A percentile compares a stretch with the other conserved stretches of the same genome.
These are phyloP conservation scores for Begonia loranthoides DNA, from an alignment of 306 rosid species.

Conservation along the genomic window DNA sequence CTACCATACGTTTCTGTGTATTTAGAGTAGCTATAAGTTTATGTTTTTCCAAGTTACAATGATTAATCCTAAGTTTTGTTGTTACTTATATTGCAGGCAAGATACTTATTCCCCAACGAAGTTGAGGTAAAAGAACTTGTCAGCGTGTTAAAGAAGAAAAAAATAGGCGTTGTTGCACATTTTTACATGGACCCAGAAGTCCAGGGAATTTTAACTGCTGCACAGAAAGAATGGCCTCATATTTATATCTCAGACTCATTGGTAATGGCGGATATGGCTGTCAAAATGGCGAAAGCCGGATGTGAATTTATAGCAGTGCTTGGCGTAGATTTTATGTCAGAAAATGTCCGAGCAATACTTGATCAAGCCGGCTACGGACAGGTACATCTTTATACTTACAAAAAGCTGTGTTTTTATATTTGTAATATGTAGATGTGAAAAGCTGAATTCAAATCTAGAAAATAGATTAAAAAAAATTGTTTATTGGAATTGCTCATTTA, in stretches of 20 bases:
- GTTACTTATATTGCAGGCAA: constrained; percentile 55
- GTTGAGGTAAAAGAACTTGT: constrained; percentile 51
- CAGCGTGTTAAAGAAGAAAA: constrained; percentile 59
- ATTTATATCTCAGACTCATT: constrained; percentile 90
- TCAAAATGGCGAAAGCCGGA: constrained; percentile 81
- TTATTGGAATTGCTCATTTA: too few species aligned
- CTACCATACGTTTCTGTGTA: too few species aligned
- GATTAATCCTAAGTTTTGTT: constrained; percentile 8
- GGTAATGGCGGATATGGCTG: constrained; percentile 95
- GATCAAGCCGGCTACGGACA: constrained; percentile 86
- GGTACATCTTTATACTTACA: constrained; percentile 25
- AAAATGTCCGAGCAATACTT: constrained; percentile 94
- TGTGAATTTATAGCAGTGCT: constrained; percentile 73
- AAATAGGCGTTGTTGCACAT: constrained; percentile 91
- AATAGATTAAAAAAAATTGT: too few species aligned
- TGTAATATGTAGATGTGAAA: too few species aligned
- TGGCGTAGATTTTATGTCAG: constrained; percentile 98
- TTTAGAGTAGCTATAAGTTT: too few species aligned
- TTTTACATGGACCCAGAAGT: constrained; percentile 99
- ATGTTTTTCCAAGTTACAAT: too few species aligned
- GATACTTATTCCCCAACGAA: constrained; percentile 58
- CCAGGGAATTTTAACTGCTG: constrained; percentile 86
- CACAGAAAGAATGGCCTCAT: constrained; percentile 94
- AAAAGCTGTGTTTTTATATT: background rate
- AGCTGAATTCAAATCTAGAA: too few species aligned